phyloP scores from a whole-genome alignment of 352 stramenopile genomes.

The Pythium pyrilobum region DNA sequence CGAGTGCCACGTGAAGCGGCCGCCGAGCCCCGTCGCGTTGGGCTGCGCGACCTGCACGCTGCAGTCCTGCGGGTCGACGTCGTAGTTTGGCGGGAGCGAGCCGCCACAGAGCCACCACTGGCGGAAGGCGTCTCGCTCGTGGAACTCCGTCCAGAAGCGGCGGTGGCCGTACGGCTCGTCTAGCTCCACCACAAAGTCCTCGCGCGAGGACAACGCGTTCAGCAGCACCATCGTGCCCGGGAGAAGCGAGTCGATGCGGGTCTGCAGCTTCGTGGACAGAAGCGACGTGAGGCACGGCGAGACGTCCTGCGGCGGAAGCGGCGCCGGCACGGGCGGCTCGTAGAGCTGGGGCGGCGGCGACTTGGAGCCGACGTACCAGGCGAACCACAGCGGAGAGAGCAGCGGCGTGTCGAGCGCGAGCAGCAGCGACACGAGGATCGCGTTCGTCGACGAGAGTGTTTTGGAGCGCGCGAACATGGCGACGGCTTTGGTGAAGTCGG shows the following conservation, averaged over 20 bases:
- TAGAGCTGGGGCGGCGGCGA: constrained; percentile 29
- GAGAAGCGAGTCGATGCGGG: constrained; percentile 40
- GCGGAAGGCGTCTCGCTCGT: constrained; percentile 40
- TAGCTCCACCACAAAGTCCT: constrained; percentile 34
- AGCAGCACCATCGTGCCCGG: constrained; percentile 50
- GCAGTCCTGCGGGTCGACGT: constrained; percentile 43
- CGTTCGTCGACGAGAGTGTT: constrained; percentile 47
- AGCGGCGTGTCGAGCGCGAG: constrained; percentile 60
- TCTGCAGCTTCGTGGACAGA: constrained; percentile 30
- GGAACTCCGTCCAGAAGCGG: constrained; percentile 39
- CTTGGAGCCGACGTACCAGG: constrained; percentile 55
- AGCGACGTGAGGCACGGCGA: constrained; percentile 31
- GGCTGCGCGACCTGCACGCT: constrained; percentile 44
- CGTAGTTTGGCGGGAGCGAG: constrained; percentile 31
- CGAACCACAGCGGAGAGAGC: constrained; percentile 52
- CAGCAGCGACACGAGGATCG: constrained; percentile 55
- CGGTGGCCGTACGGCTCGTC: constrained; percentile 40
- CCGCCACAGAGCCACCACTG: constrained; percentile 30
- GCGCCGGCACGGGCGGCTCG: not conserved
- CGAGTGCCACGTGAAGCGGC: constrained; percentile 65
- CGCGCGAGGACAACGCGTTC: constrained; percentile 27
- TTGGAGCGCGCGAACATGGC: constrained; percentile 49
- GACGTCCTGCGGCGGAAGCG: constrained; percentile 8
- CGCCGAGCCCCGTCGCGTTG: constrained; percentile 50
- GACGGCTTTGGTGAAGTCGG: constrained; percentile 44